Evolutionary conservation across 1,284 basidiomycete species (phyloP), one percentile per base, ranked within the genome.

Genomic region (Irpex sp.): DNA sequence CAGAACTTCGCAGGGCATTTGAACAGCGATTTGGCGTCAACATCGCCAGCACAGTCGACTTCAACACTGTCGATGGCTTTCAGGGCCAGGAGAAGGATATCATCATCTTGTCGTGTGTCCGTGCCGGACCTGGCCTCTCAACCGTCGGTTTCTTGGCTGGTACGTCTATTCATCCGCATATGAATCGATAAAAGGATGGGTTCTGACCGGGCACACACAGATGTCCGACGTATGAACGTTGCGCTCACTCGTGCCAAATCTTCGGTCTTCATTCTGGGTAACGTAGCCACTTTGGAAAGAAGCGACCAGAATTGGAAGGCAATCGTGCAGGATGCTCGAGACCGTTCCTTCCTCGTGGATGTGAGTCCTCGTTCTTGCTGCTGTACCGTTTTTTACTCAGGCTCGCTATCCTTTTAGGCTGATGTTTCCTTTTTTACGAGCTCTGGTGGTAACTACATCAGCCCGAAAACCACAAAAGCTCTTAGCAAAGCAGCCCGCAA

Each of bases 51-150:
- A 86, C 83, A 36, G 87, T 99, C 51, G 93, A 97, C 69, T 98
- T 99, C 79, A 94, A 97, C 73, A 99, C 97, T 0, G 97, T 99
- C 47, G 95, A 98, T 77, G 96, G 95, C 7, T 98, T 98, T 71
- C 96, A 98, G 76, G 96, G 96, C 58, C 96, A 98, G 78, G 96
- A 98, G 74, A 98, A 98, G 75, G 94, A 96, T 68, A 87, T 98
- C 59, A 96, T 98, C 74, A 97, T 98, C 65, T 81, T 98, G 17
- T 97, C 95, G 2, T 96, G 94, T 74, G 96, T 98, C 19, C 87
- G 96, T 69, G 91, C 93, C 11, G 93, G 94, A 2, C 87, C 91
- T n/a, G 89, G 90, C 19, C 77, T 94, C 19, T 83, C 84, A 63
- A 84, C 78, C 1, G 88, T 99, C 64, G 97, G 97, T 67, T 98